phyloP scores from a whole-genome alignment of 2,329 filamentous ascomycete genomes.

The Clarireedia paspali region DNA sequence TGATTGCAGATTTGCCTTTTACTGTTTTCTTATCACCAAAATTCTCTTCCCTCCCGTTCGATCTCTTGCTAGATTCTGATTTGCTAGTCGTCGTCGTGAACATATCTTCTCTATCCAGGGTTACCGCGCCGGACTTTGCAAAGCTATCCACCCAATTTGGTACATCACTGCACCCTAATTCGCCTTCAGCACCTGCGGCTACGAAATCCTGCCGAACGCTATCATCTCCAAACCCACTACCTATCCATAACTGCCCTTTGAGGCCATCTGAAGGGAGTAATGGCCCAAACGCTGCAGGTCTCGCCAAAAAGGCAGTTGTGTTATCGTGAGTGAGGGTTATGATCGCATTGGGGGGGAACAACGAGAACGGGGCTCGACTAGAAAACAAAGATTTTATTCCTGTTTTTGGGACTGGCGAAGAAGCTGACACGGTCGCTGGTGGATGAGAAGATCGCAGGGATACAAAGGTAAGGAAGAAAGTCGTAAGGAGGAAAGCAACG shows the following conservation, averaged over 20 bases:
- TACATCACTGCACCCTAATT: conserved; percentile 91
- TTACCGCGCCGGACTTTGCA: conserved; percentile 31
- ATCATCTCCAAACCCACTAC: conserved; percentile 84
- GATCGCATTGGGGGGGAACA: conserved; percentile 91
- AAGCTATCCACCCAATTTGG: conserved; percentile 72
- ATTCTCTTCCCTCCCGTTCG: conserved; percentile 24
- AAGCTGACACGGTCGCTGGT: conserved; percentile 16
- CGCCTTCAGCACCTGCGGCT: conserved; percentile 56
- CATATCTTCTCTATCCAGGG: conserved; percentile 19
- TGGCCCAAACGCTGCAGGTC: conserved; percentile 89
- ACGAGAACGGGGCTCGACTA: conserved; percentile 69
- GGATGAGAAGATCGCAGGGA: conserved; percentile 25
- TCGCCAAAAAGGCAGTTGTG: conserved; percentile 89
- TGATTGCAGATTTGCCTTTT: conserved; percentile 14
- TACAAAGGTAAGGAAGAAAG: conserved; percentile 26
- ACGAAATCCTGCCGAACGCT: conserved; percentile 49
- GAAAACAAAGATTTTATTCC: conserved; percentile 55
- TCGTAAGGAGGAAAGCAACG: conserved; percentile 25
- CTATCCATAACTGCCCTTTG: conserved; percentile 88
- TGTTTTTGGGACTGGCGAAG: conserved; percentile 24
- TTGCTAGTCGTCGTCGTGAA: conserved; percentile 31
- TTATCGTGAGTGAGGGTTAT: conserved; percentile 98
- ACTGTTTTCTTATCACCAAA: conserved; percentile 20
- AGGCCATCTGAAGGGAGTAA: conserved; percentile 66
- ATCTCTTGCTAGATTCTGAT: conserved; percentile 33